phyloP scores from a whole-genome alignment of 257 asterid species.

The Nicotiana benthamiana region DNA sequence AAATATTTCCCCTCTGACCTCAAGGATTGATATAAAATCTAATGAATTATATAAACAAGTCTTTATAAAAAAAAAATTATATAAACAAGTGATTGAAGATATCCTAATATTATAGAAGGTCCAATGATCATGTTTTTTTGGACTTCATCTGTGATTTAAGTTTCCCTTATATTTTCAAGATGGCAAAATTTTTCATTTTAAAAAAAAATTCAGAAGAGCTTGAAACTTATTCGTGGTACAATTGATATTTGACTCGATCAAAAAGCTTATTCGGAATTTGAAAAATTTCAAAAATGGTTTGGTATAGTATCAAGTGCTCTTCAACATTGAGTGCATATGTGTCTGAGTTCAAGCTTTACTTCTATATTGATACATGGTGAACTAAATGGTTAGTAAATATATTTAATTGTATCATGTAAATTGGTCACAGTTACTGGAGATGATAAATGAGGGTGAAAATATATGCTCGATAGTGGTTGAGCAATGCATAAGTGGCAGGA shows the following conservation, averaged over 20 bases:
- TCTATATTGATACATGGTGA: not conserved
- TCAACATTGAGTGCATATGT: not conserved
- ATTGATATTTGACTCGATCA: too few relatives aligned
- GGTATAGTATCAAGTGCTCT: not conserved
- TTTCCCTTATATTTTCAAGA: not conserved
- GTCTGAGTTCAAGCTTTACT: not conserved
- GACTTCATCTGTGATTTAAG: too few relatives aligned
- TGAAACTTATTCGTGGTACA: too few relatives aligned
- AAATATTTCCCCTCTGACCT: not conserved
- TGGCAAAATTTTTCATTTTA: not conserved
- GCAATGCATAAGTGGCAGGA: too few relatives aligned
- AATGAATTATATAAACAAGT: not conserved
- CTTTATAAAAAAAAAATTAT: too few relatives aligned
- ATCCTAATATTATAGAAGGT: not conserved
- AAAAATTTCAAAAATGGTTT: too few relatives aligned
- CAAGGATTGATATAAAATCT: not conserved
- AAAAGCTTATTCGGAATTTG: not conserved
- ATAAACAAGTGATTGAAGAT: not conserved
- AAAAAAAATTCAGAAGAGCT: too few relatives aligned
- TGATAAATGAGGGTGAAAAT: too few relatives aligned
- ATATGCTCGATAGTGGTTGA: too few relatives aligned
- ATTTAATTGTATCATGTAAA: too few relatives aligned
- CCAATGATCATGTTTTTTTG: not conserved
- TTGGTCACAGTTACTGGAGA: too few relatives aligned
- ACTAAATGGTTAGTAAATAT: too few relatives aligned